Conservation (phyloP, 2,329 filamentous ascomycete genomes). For the Berkeleyomyces basicola region DNA sequence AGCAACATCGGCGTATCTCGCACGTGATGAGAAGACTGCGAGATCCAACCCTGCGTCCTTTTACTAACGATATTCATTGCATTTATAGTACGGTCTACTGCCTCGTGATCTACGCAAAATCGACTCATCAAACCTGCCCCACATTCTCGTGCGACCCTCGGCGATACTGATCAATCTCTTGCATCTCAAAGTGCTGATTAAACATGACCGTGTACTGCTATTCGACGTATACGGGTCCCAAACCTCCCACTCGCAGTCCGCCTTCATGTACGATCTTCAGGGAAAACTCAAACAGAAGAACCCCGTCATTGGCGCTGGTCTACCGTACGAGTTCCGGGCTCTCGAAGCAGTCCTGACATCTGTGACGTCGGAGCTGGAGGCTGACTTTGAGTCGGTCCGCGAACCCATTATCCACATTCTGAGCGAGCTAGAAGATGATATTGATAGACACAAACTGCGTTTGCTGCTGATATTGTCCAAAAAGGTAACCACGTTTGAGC, state of each 20-base stretch:
- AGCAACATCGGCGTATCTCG: not conserved
- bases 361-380: conserved; percentile 79
- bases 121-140: conserved; percentile 85
- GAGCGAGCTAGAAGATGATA: conserved; percentile 85
- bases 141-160: conserved; percentile 83
- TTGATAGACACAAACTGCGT: conserved; percentile 83
- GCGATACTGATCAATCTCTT: conserved; percentile 90
- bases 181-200: conserved; percentile 91
- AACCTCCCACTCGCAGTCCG: conserved; percentile 84
- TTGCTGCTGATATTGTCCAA: conserved; percentile 88
- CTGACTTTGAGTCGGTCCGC: conserved; percentile 83
- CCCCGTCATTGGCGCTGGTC: conserved; percentile 25
- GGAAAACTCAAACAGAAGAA: conserved; percentile 72
- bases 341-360: conserved; percentile 90
- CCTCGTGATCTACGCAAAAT: conserved; percentile 95
- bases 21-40: too few relatives aligned
- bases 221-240: conserved; percentile 94
- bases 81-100: conserved; percentile 62
- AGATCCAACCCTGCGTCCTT: not conserved
- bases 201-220: conserved; percentile 81
- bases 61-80: conserved; percentile 14
- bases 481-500: conserved; percentile 89
- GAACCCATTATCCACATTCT: conserved; percentile 84
- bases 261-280: conserved; percentile 96
- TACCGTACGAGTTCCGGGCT: conserved; percentile 92